Evolutionary conservation across 257 asterid genomes (phyloP), one percentile per base, ranked within the genome.

Genomic region (Ilex asprella): DNA sequence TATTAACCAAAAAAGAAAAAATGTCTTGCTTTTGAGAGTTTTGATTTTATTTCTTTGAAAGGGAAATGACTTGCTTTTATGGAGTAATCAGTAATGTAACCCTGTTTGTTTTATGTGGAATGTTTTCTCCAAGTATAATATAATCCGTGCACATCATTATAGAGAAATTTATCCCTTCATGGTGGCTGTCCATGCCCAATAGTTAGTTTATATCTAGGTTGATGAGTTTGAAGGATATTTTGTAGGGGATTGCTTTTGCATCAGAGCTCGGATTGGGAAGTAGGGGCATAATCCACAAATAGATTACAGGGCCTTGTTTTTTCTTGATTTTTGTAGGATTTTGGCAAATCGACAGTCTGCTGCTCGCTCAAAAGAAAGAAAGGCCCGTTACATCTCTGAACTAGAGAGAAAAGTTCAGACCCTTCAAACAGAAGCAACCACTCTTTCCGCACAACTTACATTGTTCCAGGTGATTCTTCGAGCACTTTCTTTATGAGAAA

Each of bases 341-440:
- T 80, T 92, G 80, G 98, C 98, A 5, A 92, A 92, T 72, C 83
- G 97, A 8, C 98, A 92, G 64, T 89, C 95, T 69, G 97, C 97
- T 66, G 91, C 97, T 63, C 91, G 97, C 60, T 86, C 97, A 16
- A 89, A 89, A 71, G 97, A 89, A 74, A 83, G 97, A 61, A 89
- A 89, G 67, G 84, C 95, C 2, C 85, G 86, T 8, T 89, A 89
- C 61, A 84, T 89, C 15, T 82, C 95, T 60, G 97, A 86, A 64
- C 89, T 89, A 31, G 98, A 92, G 79, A 84, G 98, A 66, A 92
- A 92, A 81, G 97, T 92, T 73, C 97, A 92, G 79, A 88, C 86
- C 70, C 97, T 89, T 47, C 97, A 89, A 73, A 87, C 95, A 16
- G 97, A 89, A 74, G 86, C 95, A 43, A 89, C 97, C 46, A 86